These are phyloP conservation scores for Colletotrichum plurivorum DNA, from an alignment of 2,329 filamentous ascomycete species.

Conservation along the genomic window DNA sequence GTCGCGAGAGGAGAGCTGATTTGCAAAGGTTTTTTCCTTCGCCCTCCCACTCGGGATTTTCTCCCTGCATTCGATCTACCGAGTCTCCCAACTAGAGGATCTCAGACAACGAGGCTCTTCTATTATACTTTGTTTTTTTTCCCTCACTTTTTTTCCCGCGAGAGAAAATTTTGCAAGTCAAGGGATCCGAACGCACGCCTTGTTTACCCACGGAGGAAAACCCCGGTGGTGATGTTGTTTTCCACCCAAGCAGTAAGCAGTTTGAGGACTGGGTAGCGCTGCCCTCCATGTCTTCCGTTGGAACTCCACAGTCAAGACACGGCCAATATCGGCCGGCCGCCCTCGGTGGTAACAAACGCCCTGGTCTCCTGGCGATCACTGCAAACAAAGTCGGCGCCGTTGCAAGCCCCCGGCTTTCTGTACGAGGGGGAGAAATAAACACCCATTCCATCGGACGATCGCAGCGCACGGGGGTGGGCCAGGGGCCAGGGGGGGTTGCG, in stretches of 20 bases:
- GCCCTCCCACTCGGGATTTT: slow-evolving; percentile 11
- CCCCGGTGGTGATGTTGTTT: background rate
- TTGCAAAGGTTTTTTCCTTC: slow-evolving; percentile 14
- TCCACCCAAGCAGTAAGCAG: background rate
- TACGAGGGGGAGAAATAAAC: slow-evolving; percentile 11
- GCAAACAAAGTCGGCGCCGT: background rate
- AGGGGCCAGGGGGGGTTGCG: background rate
- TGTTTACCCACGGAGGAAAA: background rate
- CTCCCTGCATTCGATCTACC: slow-evolving; percentile 39
- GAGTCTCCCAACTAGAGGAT: slow-evolving; percentile 21
- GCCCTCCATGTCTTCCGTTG: background rate
- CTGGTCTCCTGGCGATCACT: background rate
- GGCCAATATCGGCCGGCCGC: background rate
- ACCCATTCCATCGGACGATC: slow-evolving; percentile 22
- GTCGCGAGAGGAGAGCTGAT: slow-evolving; percentile 4
- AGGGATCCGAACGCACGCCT: slow-evolving; percentile 1
- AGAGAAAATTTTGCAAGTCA: slow-evolving; percentile 13
- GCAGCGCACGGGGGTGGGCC: background rate
- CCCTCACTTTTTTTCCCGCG: background rate
- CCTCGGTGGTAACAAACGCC: background rate
- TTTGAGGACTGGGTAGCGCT: background rate
- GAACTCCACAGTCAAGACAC: background rate
- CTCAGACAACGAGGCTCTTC: slow-evolving; percentile 28
- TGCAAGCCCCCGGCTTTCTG: background rate
- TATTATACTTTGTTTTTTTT: slow-evolving; percentile 29